Evolutionary conservation across 768 basidiomycete species (phyloP), one percentile per base, ranked within the genome.

Genomic region (Flagelloscypha sp.): DNA sequence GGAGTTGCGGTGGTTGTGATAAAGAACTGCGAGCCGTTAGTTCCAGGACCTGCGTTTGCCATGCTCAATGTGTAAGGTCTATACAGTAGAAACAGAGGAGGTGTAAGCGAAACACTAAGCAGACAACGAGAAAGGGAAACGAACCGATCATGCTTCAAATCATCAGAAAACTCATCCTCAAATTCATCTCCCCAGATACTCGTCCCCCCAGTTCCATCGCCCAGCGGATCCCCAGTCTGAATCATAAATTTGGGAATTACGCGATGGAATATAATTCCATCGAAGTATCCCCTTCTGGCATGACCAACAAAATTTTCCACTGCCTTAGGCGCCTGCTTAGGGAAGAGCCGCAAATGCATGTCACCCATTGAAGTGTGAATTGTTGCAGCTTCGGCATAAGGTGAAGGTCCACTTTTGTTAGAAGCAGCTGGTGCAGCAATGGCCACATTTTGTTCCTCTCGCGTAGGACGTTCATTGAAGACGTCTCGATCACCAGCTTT

Each of bases 181-280:
- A 94, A 93, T 28, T 90, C 85, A 36, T 64, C 57, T 2, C 79
- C 89, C 89, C 92, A 95, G 41, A 94, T 87, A 9, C 84, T 88
- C 33, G 70, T 77, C 10, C 92, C 92, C 10, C 90, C 90, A 1
- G 90, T 93, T 5, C 90, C 92, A 59, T 95, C 89, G 15, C 87
- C 90, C n/a, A 92, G 62, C 3, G 92, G 92, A 50, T 94, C 90
- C 21, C 90, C 90, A 4, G 90, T 94, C 66, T 95, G 92, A 37
- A 95, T 84, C 92, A 94, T 94, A 53, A 99, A 99, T 61, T 99
- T 98, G 42, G 88, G 75, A 54, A 99, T 99, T 44, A 98, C 87
- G 39, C 95, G 84, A 56, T 99, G 95, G 68, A 98, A 97, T 50
- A 97, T 76, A 39, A 95, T 68, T 9, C 83, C 80, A 54, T 99